Base-by-base conservation (phyloP, 1,284 basidiomycete genomes). In the Microbotryum silenes-acaulis region DNA sequence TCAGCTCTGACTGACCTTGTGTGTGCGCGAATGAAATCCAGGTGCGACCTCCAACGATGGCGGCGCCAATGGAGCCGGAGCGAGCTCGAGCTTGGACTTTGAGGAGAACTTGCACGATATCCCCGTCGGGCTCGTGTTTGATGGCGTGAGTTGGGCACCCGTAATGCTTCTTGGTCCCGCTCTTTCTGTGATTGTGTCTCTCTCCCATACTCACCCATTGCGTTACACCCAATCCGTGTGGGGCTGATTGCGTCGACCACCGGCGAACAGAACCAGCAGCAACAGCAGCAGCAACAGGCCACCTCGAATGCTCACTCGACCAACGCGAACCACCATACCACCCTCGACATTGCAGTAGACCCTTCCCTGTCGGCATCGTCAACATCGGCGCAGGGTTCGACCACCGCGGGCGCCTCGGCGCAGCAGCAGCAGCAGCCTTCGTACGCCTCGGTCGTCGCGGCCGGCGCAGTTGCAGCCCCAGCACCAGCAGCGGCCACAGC, bases 81-180 rank as follows among this genome's bases (percentile, higher is more conserved):
- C 37, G 37, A 42, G 14, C 37, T 42, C 37, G 37, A 42, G 37
- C 37, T 42, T 42, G 37, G 37, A 56, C 23, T 66, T 66, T 27
- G 62, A 63, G n/a, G 61, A 63, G 51, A 55, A 66, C 57, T 45
- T 66, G 46, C 50, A 56, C 16, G 64, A 66, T 59, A 51, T 66
- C 20, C 64, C 64, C 8, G 47, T 49, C 21, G 56, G 44, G 6
- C 54, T 66, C 25, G 50, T 51, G 20, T 27, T 44, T 44, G 51
- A 50, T 21, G 21, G 42, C 18, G 14, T 51, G 54, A 42, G 49
- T 49, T 25, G 2, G 6, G 3, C 21, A 25, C 27, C 16, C 8
- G 29, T 9, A 4, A 27, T 25, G 16, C 25, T 23, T 29, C 20
- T 16, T 7, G 9, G 20, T 6, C n/a, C 47, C 42, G 12, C 51